Evolutionary conservation across 306 rosid species (phyloP).

Genomic region (Cucumis sativus): Cucumber_9930_V3 NC_026658.2:4399001-4399500

Average conservation of each 20-base stretch:
- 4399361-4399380: neutral
- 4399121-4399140: conserved; percentile 96
- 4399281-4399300: neutral
- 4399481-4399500: neutral
- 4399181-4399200: conserved; percentile 54
- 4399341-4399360: neutral
- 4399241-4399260: neutral
- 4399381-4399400: neutral
- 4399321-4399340: neutral
- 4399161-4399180: conserved; percentile 74
- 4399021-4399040: conserved; percentile 59
- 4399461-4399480: neutral
- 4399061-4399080: conserved; percentile 73
- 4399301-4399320: neutral
- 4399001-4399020: conserved; percentile 16
- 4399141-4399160: conserved; percentile 73
- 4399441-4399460: neutral
- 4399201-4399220: neutral
- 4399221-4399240: neutral
- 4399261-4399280: neutral
- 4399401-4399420: neutral
- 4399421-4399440: neutral
- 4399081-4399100: conserved; percentile 80
- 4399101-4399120: conserved; percentile 98
- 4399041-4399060: conserved; percentile 51